Evolutionary conservation across 306 rosid species (phyloP), one percentile per base, ranked within the genome.

Genomic region (Astragalus glycyphyllos): DNA sequence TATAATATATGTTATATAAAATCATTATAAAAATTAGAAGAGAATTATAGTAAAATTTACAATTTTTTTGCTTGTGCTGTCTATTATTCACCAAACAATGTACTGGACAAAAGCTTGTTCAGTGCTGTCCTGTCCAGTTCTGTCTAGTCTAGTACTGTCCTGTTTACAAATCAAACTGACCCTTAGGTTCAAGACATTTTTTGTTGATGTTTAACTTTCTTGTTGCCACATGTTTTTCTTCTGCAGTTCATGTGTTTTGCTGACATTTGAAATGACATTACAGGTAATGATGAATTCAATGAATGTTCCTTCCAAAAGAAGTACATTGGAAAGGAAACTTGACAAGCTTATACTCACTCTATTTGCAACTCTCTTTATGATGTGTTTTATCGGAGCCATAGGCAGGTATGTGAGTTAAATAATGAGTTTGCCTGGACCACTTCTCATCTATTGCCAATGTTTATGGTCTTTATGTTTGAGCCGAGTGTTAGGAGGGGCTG

Each of bases 221-320:
- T 73, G 60, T 40, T 16, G 62, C 32, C 46, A 42, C 29, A 56
- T 9, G 23, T 44, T 54, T 77, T 17, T 49, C 37, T 57, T 4
- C 68, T 54, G 73, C 79, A 54, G 51, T 46, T 59, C 29, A 41
- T 65, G 66, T 60, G 55, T 34, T 69, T 78, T 37, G 49, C 65
- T 6, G 76, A 61, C 37, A 6, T 63, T 80, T 73, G 62, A 55
- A 69, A 70, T 58, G 58, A 75, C 66, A 65, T 80, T 83, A 81
- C 83, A 94, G 97, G 98, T 94, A 77, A 94, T 90, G 98, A 94
- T 94, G 98, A 94, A 94, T 82, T 65, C 97, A 69, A 94, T 90
- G 97, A 91, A 89, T 79, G 97, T 94, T 79, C 96, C 97, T 81
- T 94, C 97, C 72, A 94, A 94, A 89, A 86, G 98, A 86, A 94